Conservation (phyloP, 176 grass and related monocot species). For the Thinopyrum elongatum region DNA sequence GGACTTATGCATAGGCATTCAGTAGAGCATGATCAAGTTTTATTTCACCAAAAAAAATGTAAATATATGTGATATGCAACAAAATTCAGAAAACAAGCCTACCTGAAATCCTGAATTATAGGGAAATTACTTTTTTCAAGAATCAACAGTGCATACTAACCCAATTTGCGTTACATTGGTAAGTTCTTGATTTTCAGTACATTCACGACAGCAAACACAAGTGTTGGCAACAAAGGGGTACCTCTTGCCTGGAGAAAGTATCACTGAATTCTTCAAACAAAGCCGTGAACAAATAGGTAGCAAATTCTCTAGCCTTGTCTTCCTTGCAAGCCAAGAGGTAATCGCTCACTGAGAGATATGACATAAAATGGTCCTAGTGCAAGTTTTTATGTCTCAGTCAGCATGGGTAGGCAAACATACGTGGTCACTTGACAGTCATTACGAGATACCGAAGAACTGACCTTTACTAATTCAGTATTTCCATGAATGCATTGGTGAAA, state of each 20-base stretch:
- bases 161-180: neutral
- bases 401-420: conserved; percentile 6
- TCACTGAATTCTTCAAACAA: conserved; percentile 85
- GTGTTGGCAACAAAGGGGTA: conserved; percentile 27
- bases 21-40: neutral
- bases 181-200: conserved; percentile 1
- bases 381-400: conserved; percentile 35
- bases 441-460: conserved; percentile 38
- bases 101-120: neutral
- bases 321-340: conserved; percentile 89
- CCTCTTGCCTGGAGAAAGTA: conserved; percentile 81
- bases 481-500: conserved; percentile 84
- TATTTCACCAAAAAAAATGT: neutral
- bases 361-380: conserved; percentile 54
- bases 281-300: conserved; percentile 62
- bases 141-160: conserved; percentile 1
- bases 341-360: conserved; percentile 54
- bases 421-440: neutral
- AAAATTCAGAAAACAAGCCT: neutral
- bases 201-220: conserved; percentile 1
- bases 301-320: conserved; percentile 78
- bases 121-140: neutral
- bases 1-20: conserved; percentile 1
- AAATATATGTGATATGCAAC: conserved; percentile 11
- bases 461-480: conserved; percentile 79